A percentile compares a stretch with the other conserved stretches of the same genome.
phyloP scores from a whole-genome alignment of 1,284 basidiomycete species.

The Rhodotorula sp. region DNA sequence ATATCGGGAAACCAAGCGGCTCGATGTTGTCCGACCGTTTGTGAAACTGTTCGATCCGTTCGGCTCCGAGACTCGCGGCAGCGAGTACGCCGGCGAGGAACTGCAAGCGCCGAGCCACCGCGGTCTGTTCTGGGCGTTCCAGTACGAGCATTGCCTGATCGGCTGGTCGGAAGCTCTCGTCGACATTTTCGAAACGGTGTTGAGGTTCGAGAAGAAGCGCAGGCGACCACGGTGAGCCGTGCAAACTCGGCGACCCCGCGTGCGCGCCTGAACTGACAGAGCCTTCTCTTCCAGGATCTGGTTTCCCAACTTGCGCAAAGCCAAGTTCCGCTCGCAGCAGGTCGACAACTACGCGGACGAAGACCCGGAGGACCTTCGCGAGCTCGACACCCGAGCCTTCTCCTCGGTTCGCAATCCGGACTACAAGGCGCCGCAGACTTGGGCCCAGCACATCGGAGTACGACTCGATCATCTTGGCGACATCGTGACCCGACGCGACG shows the following conservation, averaged over 20 bases:
- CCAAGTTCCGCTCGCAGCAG: slow-evolving; percentile 14
- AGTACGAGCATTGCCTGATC: slow-evolving; percentile 60
- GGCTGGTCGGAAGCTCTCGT: slow-evolving; percentile 50
- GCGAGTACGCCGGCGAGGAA: not conserved
- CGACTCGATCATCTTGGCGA: slow-evolving; percentile 42
- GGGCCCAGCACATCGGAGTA: slow-evolving; percentile 46
- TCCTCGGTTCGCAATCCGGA: slow-evolving; percentile 49
- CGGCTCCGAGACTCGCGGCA: slow-evolving; percentile 39
- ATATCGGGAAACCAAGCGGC: slow-evolving; percentile 59
- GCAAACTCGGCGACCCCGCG: no score
- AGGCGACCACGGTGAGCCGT: slow-evolving; percentile 46
- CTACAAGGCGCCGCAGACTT: slow-evolving; percentile 47
- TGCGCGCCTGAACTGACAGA: not conserved
- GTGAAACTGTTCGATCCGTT: slow-evolving; percentile 59
- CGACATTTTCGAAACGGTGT: slow-evolving; percentile 58
- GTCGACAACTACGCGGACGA: slow-evolving; percentile 30
- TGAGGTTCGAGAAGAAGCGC: slow-evolving; percentile 60
- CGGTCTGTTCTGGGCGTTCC: slow-evolving; percentile 61
- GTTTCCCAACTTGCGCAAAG: slow-evolving; percentile 56
- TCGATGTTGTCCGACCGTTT: slow-evolving; percentile 69
- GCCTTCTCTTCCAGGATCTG: slow-evolving; percentile 55
- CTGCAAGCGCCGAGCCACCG: slow-evolving; percentile 44
- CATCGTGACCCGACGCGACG: slow-evolving; percentile 47
- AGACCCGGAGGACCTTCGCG: slow-evolving; percentile 56
- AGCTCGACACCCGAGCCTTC: slow-evolving; percentile 24